These are phyloP conservation scores for Thalassiosira profunda DNA, from an alignment of 108 stramenopile species.

Conservation along the genomic window DNA sequence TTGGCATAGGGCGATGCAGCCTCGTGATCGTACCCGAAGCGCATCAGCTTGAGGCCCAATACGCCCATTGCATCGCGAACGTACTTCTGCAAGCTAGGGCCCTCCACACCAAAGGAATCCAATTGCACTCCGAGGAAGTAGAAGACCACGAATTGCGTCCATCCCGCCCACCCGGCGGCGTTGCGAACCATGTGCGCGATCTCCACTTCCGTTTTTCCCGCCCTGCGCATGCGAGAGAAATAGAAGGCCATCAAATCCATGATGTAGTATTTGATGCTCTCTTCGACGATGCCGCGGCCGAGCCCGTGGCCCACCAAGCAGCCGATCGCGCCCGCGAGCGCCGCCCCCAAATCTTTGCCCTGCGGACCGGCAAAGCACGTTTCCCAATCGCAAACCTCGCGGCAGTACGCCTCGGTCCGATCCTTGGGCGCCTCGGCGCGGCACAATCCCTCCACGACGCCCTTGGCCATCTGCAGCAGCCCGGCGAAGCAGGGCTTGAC, in stretches of 20 bases:
- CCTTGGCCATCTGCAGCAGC: background rate
- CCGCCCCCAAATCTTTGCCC: constrained; percentile 4
- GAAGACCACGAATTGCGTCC: background rate
- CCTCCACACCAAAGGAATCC: background rate
- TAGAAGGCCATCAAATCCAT: background rate
- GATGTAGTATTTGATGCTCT: background rate
- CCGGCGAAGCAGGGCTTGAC: background rate
- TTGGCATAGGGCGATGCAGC: background rate
- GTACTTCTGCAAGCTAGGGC: background rate
- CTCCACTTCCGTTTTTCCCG: background rate
- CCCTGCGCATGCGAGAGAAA: background rate
- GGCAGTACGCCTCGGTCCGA: background rate
- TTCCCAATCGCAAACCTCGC: constrained; percentile 12
- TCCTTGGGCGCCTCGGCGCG: background rate
- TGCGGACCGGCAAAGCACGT: constrained; percentile 1
- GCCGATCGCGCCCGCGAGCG: background rate
- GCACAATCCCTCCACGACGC: background rate
- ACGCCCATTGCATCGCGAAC: constrained; percentile 14
- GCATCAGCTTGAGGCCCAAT: constrained; percentile 29
- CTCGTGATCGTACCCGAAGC: constrained; percentile 6
- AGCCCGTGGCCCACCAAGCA: constrained; percentile 1
- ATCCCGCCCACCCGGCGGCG: background rate
- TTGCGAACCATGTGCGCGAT: constrained; percentile 1
- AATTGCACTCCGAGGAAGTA: constrained; percentile 4
- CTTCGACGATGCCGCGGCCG: background rate